These are phyloP conservation scores for Phytophthora gonapodyides DNA, from an alignment of 352 stramenopile species.

Conservation along the genomic window DNA sequence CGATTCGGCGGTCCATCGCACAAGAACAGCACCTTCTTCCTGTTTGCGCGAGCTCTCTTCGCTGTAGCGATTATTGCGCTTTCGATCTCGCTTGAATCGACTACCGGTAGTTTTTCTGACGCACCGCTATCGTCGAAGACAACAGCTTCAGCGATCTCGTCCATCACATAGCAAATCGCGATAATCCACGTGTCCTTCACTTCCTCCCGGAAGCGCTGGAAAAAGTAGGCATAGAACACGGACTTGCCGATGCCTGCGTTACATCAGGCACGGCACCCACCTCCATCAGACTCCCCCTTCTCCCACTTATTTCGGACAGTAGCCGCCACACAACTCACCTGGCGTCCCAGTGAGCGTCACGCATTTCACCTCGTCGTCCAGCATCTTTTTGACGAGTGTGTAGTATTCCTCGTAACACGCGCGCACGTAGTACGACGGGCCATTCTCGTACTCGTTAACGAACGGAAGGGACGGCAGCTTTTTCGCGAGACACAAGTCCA, in stretches of 20 bases:
- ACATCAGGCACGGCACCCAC: neutral
- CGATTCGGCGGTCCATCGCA: constrained; percentile 1
- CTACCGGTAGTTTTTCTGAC: neutral
- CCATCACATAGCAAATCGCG: neutral
- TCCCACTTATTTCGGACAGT: neutral
- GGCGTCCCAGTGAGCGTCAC: constrained; percentile 5
- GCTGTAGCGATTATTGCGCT: neutral
- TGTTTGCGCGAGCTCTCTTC: neutral
- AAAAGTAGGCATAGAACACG: constrained; percentile 7
- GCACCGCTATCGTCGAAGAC: neutral
- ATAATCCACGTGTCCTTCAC: constrained; percentile 6
- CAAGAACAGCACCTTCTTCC: neutral
- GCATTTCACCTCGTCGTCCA: neutral
- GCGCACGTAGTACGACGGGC: constrained; percentile 5
- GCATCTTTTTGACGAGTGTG: constrained; percentile 2
- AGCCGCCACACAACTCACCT: neutral
- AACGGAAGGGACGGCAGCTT: constrained; percentile 22
- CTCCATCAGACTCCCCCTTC: neutral
- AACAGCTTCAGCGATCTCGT: neutral
- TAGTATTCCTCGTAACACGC: constrained; percentile 9
- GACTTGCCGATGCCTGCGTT: constrained; percentile 13
- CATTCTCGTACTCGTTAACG: constrained; percentile 1
- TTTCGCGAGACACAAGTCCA: constrained; percentile 5
- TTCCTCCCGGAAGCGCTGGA: constrained; percentile 2
- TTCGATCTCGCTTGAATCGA: neutral